Conservation (phyloP, 1,284 basidiomycete genomes). For the Ganoderma lucidum region DNA sequence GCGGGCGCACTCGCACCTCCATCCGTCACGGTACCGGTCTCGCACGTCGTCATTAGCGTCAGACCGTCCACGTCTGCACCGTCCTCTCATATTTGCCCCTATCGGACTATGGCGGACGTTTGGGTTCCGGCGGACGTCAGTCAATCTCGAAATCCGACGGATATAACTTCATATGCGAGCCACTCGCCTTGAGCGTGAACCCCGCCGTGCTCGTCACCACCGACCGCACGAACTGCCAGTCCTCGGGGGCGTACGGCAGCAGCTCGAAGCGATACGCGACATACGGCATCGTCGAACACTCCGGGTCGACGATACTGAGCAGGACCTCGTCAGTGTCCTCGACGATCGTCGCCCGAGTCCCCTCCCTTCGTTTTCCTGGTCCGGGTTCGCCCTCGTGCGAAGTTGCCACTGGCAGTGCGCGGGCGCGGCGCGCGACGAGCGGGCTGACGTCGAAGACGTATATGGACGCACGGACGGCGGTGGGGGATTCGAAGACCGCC, state of each 20-base stretch:
- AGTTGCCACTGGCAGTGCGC: no score
- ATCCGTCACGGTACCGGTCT: no score
- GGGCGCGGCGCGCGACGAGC: not conserved
- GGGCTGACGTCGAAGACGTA: not conserved
- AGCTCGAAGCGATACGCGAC: not conserved
- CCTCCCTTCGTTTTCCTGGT: not conserved
- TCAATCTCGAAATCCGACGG: not conserved
- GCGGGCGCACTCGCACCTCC: no score
- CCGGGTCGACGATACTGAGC: not conserved
- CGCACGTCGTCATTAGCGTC: no score
- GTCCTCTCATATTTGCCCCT: not conserved
- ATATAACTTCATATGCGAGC: no score
- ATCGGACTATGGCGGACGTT: not conserved
- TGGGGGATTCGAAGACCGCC: not conserved
- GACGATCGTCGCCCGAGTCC: not conserved
- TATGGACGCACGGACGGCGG: not conserved
- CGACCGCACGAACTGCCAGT: not conserved
- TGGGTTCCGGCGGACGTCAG: no score
- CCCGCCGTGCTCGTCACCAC: not conserved
- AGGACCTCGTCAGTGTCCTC: not conserved
- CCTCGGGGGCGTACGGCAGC: not conserved
- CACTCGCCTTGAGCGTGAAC: not conserved
- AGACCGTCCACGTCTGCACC: not conserved
- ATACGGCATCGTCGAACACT: not conserved
- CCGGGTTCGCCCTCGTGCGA: not conserved